Conservation (phyloP, 1,284 basidiomycete genomes). For the Lignosus rhinocerotis region DNA sequence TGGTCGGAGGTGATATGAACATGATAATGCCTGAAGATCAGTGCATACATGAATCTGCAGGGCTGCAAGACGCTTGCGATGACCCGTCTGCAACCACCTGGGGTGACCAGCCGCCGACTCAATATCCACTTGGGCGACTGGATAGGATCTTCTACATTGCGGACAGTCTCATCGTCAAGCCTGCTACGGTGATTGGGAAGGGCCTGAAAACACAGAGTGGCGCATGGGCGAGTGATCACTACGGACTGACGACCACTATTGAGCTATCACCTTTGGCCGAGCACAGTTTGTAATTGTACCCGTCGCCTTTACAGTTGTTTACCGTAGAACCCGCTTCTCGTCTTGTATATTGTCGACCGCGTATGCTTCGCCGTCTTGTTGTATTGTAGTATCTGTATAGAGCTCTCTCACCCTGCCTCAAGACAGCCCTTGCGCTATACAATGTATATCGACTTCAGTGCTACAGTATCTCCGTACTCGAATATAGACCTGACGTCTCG, state of each 20-base stretch:
- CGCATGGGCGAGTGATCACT: constrained; percentile 68
- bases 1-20: constrained; percentile 74
- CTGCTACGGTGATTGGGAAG: constrained; percentile 55
- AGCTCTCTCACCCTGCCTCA: neutral
- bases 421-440: neutral
- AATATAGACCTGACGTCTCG: too few species aligned
- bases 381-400: neutral
- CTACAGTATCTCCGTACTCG: too few species aligned
- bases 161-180: constrained; percentile 39
- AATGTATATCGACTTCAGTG: too few species aligned
- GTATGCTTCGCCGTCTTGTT: neutral
- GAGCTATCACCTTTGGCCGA: neutral
- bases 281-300: too few species aligned
- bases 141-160: constrained; percentile 66
- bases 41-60: constrained; percentile 41
- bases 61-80: constrained; percentile 55
- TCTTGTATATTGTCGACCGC: neutral
- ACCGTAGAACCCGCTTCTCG: neutral
- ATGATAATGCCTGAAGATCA: constrained; percentile 49
- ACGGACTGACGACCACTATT: constrained; percentile 50
- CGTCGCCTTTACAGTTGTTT: neutral
- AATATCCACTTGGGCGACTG: constrained; percentile 50
- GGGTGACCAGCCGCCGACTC: constrained; percentile 56
- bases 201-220: constrained; percentile 43
- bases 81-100: constrained; percentile 52